phyloP scores from a whole-genome alignment of 139 green algal species.

The Closterium sp. region DNA sequence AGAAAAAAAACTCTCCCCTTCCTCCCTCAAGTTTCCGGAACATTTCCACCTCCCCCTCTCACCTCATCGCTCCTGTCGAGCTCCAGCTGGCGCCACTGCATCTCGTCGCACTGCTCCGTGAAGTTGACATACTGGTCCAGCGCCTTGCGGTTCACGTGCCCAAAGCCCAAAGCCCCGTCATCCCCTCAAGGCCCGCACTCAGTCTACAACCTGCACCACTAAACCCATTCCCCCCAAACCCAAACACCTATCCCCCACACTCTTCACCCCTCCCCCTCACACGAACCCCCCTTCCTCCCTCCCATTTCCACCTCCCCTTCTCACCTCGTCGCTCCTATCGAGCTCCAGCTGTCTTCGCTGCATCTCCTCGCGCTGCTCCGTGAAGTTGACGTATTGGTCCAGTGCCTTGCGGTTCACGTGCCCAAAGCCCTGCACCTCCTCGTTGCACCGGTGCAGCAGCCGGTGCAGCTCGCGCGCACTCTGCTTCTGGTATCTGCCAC shows the following conservation, averaged over 20 bases:
- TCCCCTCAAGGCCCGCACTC: too few species aligned
- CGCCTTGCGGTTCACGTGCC: conserved; percentile 92
- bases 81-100: conserved; percentile 64
- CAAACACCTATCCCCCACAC: too few species aligned
- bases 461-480: conserved; percentile 68
- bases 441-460: conserved; percentile 61
- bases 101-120: conserved; percentile 81
- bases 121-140: conserved; percentile 95
- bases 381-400: conserved; percentile 94
- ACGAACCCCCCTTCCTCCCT: not conserved
- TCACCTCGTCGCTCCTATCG: conserved; percentile 45
- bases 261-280: too few species aligned
- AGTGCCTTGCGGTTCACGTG: conserved; percentile 95
- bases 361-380: conserved; percentile 73
- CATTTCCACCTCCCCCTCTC: not conserved
- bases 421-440: conserved; percentile 68
- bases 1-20: too few species aligned
- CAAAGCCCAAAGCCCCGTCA: too few species aligned
- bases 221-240: too few species aligned
- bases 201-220: too few species aligned
- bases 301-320: not conserved
- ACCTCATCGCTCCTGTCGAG: conserved; percentile 53
- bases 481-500: conserved; percentile 67
- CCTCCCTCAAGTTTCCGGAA: not conserved
- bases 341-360: conserved; percentile 60